These are phyloP conservation scores for Chloranthus sessilifolius DNA, from an alignment of 164 flowering plant species.

Conservation along the genomic window DNA sequence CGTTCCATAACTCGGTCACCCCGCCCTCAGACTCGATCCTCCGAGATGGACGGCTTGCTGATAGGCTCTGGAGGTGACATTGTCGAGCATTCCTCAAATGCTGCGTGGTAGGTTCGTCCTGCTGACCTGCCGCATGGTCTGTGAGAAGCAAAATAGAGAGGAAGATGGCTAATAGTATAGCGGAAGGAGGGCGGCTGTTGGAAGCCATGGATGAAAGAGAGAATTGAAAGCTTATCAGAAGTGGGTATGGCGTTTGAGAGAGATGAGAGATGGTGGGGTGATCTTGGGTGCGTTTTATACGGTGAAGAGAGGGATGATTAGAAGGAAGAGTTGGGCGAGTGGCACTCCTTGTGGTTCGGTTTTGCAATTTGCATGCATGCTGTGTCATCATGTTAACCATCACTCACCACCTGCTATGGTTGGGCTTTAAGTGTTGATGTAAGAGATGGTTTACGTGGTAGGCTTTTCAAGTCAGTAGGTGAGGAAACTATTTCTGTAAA, in stretches of 20 bases:
- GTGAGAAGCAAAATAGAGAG: conserved; percentile 15
- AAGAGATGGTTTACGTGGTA: too few species aligned
- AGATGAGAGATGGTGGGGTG: neutral
- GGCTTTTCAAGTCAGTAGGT: too few species aligned
- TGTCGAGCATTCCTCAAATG: conserved; percentile 18
- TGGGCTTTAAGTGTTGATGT: too few species aligned
- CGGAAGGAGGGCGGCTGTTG: neutral
- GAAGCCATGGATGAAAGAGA: neutral
- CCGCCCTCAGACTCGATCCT: conserved; percentile 33
- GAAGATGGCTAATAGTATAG: conserved; percentile 14
- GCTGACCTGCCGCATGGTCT: neutral
- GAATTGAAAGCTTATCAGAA: neutral
- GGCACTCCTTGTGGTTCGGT: neutral
- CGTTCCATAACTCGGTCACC: conserved; percentile 31
- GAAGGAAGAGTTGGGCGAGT: neutral
- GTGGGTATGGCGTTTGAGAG: neutral
- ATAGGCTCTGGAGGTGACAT: conserved; percentile 24
- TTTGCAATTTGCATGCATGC: neutral
- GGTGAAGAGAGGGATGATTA: too few species aligned
- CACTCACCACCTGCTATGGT: too few species aligned
- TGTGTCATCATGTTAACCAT: too few species aligned
- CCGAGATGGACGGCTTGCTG: conserved; percentile 19
- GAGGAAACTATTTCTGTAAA: too few species aligned
- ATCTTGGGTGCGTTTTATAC: neutral
- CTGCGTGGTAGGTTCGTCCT: neutral